Percentiles rank a stretch among this genome's conserved stretches.
Evolutionary conservation across 768 basidiomycete species (phyloP).

Genomic region (Steccherinum ochraceum): DNA sequence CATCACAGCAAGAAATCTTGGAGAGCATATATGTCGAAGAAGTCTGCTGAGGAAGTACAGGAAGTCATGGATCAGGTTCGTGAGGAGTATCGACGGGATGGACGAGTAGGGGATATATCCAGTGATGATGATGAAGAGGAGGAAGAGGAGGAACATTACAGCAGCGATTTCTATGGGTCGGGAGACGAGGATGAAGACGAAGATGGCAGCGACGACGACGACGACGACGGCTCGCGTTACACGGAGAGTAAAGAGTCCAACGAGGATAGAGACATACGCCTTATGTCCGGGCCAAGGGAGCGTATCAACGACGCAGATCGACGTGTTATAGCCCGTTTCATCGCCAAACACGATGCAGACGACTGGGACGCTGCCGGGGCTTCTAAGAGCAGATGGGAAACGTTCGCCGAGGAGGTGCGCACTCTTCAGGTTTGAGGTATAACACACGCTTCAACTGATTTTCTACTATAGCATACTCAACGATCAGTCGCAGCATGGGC

Average conservation of each 20-base stretch:
- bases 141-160: background rate
- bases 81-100: too few species aligned
- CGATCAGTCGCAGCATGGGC: slow-evolving; percentile 48
- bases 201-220: slow-evolving; percentile 17
- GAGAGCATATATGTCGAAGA: too few species aligned
- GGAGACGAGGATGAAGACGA: slow-evolving; percentile 34
- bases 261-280: slow-evolving; percentile 28
- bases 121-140: too few species aligned
- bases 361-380: slow-evolving; percentile 36
- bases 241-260: slow-evolving; percentile 7
- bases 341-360: slow-evolving; percentile 40
- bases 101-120: too few species aligned
- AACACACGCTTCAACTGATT: background rate
- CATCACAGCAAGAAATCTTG: too few species aligned
- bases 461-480: background rate
- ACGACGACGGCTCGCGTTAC: background rate
- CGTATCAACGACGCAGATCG: slow-evolving; percentile 58
- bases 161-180: background rate
- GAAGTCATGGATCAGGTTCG: too few species aligned
- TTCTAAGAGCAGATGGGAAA: slow-evolving; percentile 45
- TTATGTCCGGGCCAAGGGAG: slow-evolving; percentile 48
- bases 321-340: slow-evolving; percentile 52
- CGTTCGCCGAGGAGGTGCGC: slow-evolving; percentile 46
- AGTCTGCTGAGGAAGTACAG: too few species aligned
- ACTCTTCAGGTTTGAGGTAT: background rate